Evolutionary conservation across 345 rosid genomes (phyloP).

Genomic region (Raphanus raphanistrum): DNA sequence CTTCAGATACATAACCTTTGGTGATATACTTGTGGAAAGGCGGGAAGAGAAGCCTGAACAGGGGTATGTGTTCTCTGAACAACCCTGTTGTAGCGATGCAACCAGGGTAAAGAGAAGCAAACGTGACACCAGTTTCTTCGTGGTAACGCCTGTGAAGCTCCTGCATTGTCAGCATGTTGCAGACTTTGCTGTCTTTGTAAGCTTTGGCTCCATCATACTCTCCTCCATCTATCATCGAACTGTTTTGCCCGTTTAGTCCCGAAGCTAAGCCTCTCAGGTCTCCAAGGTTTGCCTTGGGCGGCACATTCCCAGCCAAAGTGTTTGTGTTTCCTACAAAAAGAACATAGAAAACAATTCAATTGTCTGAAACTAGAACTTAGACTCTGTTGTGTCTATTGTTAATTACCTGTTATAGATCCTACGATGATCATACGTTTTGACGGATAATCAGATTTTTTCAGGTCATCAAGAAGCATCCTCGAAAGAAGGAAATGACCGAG

Average conservation of each 20-base stretch:
- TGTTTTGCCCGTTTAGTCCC: slow-evolving; percentile 76
- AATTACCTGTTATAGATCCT: slow-evolving; percentile 89
- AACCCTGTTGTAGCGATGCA: slow-evolving; percentile 97
- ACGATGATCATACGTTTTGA: slow-evolving; percentile 87
- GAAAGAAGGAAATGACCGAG: slow-evolving; percentile 91
- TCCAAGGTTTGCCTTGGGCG: slow-evolving; percentile 94
- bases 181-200: slow-evolving; percentile 97
- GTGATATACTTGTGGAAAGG: slow-evolving; percentile 98
- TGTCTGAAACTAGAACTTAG: slow-evolving; percentile 1
- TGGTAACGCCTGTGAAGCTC: slow-evolving; percentile 94
- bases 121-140: slow-evolving; percentile 79
- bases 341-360: background rate
- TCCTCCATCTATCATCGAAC: slow-evolving; percentile 94
- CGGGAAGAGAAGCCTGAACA: slow-evolving; percentile 88
- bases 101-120: slow-evolving; percentile 94
- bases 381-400: background rate
- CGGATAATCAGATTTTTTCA: slow-evolving; percentile 81
- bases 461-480: slow-evolving; percentile 72
- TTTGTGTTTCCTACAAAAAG: slow-evolving; percentile 72
- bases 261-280: slow-evolving; percentile 89
- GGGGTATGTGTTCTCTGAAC: slow-evolving; percentile 94
- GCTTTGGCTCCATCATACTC: slow-evolving; percentile 95
- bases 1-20: slow-evolving; percentile 92
- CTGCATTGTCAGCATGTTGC: slow-evolving; percentile 97
- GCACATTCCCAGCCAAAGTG: slow-evolving; percentile 97